phyloP scores from a whole-genome alignment of 352 stramenopile species.

The Phytophthora fragariaefolia region DNA sequence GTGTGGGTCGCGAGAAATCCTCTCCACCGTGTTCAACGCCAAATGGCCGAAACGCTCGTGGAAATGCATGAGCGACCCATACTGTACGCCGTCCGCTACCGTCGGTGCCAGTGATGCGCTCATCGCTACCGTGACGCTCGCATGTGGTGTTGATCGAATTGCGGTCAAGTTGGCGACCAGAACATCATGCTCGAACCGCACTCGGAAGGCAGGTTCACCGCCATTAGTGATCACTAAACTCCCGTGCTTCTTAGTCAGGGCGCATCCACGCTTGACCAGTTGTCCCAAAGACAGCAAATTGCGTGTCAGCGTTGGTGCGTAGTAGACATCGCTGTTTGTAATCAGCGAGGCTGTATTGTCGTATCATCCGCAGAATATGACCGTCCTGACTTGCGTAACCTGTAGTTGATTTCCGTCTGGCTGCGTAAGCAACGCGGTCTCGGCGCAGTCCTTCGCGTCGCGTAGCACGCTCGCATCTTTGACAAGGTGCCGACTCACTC shows the following conservation, averaged over 20 bases:
- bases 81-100: neutral
- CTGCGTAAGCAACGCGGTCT: neutral
- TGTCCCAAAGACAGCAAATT: constrained; percentile 2
- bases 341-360: neutral
- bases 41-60: neutral
- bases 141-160: neutral
- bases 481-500: constrained; percentile 6
- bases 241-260: neutral
- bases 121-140: neutral
- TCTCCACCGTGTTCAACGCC: neutral
- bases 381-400: neutral
- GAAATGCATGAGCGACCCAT: neutral
- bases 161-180: neutral
- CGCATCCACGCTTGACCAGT: neutral
- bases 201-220: neutral
- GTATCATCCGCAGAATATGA: neutral
- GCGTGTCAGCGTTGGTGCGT: neutral
- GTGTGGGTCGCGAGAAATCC: neutral
- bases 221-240: neutral
- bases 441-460: constrained; percentile 1
- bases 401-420: neutral
- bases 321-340: constrained; percentile 3
- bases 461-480: constrained; percentile 7
- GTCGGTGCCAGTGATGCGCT: neutral
- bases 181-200: neutral